phyloP scores from a whole-genome alignment of 306 rosid genomes.

The Cucurbita maxima region DNA sequence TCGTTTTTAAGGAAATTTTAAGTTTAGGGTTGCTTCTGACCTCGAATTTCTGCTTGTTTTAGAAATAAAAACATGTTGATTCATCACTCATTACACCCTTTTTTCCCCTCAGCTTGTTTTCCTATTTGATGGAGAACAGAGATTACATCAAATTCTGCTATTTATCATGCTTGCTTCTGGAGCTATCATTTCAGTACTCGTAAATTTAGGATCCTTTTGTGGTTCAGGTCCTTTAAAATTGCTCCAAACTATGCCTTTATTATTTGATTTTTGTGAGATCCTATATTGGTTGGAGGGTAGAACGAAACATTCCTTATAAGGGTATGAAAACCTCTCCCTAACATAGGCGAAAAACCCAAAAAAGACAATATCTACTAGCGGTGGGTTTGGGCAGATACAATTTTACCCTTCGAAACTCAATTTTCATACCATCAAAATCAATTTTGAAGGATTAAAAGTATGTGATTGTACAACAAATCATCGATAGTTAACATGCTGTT shows the following conservation, averaged over 20 bases:
- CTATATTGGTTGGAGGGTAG: rapidly evolving
- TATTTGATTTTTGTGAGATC: background rate
- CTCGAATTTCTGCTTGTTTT: background rate
- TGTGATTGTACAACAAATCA: background rate
- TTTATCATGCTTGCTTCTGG: background rate
- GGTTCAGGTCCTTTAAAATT: no score
- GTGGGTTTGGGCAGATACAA: no score
- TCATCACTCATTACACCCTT: background rate
- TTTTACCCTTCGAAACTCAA: background rate
- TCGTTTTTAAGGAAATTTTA: background rate
- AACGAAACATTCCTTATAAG: no score
- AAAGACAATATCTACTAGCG: no score
- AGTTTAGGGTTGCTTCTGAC: background rate
- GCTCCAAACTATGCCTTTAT: no score
- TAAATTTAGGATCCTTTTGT: background rate
- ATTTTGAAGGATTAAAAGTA: background rate
- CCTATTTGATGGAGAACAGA: background rate
- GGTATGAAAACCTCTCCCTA: no score
- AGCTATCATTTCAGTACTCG: background rate
- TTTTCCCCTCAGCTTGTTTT: background rate
- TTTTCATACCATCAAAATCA: no score
- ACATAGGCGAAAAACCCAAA: no score
- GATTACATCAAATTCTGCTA: background rate
- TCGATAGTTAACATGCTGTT: background rate
- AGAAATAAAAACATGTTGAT: background rate